Evolutionary conservation across 2,329 filamentous ascomycete species (phyloP).

Genomic region (Drechslera avenae): DNA sequence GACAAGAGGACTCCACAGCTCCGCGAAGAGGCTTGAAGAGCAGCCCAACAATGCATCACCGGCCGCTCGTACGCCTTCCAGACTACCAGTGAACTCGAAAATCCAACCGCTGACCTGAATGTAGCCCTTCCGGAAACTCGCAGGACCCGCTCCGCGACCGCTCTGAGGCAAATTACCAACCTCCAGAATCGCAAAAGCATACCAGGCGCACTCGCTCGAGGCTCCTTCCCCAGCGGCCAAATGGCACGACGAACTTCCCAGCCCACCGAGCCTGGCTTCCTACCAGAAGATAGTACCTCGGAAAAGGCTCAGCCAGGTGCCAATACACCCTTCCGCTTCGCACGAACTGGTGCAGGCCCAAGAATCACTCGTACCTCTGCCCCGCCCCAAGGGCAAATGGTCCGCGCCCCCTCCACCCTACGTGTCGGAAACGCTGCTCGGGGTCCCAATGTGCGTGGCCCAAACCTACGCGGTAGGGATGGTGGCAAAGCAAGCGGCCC

Average conservation of each 20-base stretch:
- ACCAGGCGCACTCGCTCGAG: conserved; percentile 25
- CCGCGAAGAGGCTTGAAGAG: conserved; percentile 34
- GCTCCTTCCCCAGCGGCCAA: conserved; percentile 30
- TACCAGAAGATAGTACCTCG: conserved; percentile 3
- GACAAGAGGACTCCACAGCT: conserved; percentile 34
- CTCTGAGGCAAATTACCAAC: conserved; percentile 31
- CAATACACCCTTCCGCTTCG: conserved; percentile 15
- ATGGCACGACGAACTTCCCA: conserved; percentile 6
- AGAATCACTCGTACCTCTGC: conserved; percentile 13
- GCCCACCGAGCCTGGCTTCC: conserved; percentile 8
- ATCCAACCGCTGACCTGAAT: conserved; percentile 13
- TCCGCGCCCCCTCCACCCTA: conserved; percentile 37
- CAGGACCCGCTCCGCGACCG: conserved; percentile 30
- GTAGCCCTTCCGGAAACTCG: conserved; percentile 25
- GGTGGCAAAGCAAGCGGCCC: conserved; percentile 10
- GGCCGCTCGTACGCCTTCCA: conserved; percentile 10
- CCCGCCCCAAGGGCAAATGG: conserved; percentile 35
- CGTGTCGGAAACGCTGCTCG: conserved; percentile 22
- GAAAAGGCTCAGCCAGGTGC: conserved; percentile 7
- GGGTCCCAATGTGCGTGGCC: conserved; percentile 17
- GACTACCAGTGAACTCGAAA: neutral
- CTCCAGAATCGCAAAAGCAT: conserved; percentile 30
- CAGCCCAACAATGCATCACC: conserved; percentile 23
- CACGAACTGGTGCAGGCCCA: conserved; percentile 13
- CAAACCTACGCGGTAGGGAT: conserved; percentile 35